Evolutionary conservation across 1,139 yeast genomes (phyloP).

Genomic region (Scheffersomyces illinoinensis): DNA sequence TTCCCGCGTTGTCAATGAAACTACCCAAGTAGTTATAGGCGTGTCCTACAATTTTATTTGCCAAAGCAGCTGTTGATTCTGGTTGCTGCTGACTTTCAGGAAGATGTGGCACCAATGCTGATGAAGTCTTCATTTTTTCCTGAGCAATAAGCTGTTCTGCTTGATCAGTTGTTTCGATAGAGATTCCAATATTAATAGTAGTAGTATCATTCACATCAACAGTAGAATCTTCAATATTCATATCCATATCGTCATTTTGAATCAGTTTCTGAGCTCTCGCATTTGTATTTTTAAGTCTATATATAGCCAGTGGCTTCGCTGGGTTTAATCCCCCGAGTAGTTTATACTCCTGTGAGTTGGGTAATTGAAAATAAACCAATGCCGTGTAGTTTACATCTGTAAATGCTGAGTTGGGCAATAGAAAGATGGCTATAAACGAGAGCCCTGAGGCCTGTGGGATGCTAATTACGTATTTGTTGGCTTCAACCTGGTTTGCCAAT

Average conservation of each 20-base stretch:
- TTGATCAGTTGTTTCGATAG: constrained; percentile 71
- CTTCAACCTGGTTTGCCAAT: constrained; percentile 62
- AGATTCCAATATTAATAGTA: constrained; percentile 73
- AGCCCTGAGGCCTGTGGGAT: constrained; percentile 63
- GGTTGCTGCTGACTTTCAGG: constrained; percentile 18
- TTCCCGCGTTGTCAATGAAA: constrained; percentile 74
- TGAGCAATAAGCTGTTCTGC: constrained; percentile 55
- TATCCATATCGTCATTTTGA: constrained; percentile 35
- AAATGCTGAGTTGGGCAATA: constrained; percentile 64
- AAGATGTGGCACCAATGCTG: constrained; percentile 8
- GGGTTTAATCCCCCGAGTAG: constrained; percentile 76
- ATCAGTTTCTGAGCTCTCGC: constrained; percentile 35
- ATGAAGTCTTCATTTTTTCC: constrained; percentile 22
- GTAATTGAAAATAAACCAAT: constrained; percentile 83
- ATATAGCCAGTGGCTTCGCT: constrained; percentile 87
- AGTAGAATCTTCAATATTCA: constrained; percentile 13
- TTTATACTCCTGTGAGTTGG: constrained; percentile 65
- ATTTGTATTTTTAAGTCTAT: constrained; percentile 61
- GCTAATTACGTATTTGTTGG: constrained; percentile 60
- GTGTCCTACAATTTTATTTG: constrained; percentile 85
- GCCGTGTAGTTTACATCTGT: constrained; percentile 77
- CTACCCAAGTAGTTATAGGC: constrained; percentile 90
- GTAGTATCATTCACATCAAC: constrained; percentile 20
- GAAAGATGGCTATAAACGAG: constrained; percentile 73
- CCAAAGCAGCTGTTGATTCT: constrained; percentile 51